Evolutionary conservation across 768 basidiomycete species (phyloP).

Genomic region (Steccherinum ochraceum): DNA sequence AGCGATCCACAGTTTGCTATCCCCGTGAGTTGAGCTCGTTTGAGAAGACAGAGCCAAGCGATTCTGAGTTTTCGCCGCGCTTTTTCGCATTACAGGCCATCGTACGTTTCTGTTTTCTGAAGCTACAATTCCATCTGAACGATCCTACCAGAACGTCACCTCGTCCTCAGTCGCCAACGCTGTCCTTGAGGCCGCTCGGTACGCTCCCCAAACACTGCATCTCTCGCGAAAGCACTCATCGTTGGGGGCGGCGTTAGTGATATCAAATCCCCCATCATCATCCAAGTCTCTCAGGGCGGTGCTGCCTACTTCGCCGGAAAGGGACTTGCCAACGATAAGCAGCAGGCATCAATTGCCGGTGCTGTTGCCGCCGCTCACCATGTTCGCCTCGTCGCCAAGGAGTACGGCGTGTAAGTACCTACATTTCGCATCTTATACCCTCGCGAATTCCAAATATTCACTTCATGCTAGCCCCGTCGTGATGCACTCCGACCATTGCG

Average conservation of each 20-base stretch:
- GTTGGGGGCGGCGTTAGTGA: slow-evolving; percentile 45
- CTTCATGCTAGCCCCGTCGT: slow-evolving; percentile 70
- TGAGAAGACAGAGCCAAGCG: not conserved
- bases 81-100: slow-evolving; percentile 1
- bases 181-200: slow-evolving; percentile 93
- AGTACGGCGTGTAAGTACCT: slow-evolving; percentile 81
- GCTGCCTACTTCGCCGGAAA: slow-evolving; percentile 96
- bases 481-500: slow-evolving; percentile 98
- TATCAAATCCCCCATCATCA: slow-evolving; percentile 94
- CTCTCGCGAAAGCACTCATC: not conserved
- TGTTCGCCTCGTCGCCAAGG: slow-evolving; percentile 79
- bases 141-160: slow-evolving; percentile 73
- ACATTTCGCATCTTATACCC: not conserved
- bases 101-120: slow-evolving; percentile 1
- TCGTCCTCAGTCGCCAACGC: slow-evolving; percentile 95
- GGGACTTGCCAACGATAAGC: slow-evolving; percentile 89
- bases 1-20: slow-evolving; percentile 61
- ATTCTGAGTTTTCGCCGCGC: not conserved
- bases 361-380: slow-evolving; percentile 91
- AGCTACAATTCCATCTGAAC: slow-evolving; percentile 23
- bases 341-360: slow-evolving; percentile 92
- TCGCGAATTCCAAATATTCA: not conserved
- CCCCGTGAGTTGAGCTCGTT: slow-evolving; percentile 49
- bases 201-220: slow-evolving; percentile 6
- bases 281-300: slow-evolving; percentile 97